Evolutionary conservation across 768 basidiomycete species (phyloP).

Genomic region (Leccinum subtestaceum): DNA sequence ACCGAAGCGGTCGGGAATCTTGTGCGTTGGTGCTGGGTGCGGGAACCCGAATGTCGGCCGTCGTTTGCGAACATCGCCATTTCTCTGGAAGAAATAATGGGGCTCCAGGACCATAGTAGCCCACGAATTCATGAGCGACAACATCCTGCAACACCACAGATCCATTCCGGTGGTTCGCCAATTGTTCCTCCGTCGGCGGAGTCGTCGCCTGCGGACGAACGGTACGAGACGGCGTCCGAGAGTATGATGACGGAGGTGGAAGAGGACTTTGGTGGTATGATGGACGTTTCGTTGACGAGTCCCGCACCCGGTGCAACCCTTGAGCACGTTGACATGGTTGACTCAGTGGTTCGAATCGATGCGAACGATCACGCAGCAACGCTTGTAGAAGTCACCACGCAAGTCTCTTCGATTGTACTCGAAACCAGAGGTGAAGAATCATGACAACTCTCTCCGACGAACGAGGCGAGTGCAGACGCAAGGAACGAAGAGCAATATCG

Average conservation of each 20-base stretch:
- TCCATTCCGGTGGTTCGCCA: not conserved
- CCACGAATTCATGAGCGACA: not conserved
- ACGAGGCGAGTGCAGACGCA: constrained; percentile 39
- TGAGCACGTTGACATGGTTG: not conserved
- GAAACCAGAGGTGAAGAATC: not conserved
- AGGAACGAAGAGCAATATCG: constrained; percentile 69
- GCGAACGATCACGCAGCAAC: constrained; percentile 5
- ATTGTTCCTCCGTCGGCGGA: constrained; percentile 3
- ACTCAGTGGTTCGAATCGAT: not conserved
- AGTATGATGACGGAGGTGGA: constrained; percentile 22
- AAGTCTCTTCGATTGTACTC: not conserved
- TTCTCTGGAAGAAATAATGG: constrained; percentile 45
- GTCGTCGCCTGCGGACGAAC: constrained; percentile 23
- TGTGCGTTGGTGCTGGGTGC: constrained; percentile 56
- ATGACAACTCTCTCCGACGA: constrained; percentile 33
- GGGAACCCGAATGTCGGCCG: constrained; percentile 49
- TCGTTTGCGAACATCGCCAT: constrained; percentile 48
- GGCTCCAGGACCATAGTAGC: constrained; percentile 30
- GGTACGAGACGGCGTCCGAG: constrained; percentile 28
- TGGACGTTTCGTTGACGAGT: constrained; percentile 17
- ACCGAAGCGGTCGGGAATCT: constrained; percentile 39
- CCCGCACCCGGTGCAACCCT: constrained; percentile 4
- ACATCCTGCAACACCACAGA: not conserved
- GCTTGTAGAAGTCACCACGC: constrained; percentile 22
- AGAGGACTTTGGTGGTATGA: constrained; percentile 12